These are phyloP conservation scores for Rhododendron griersonianum DNA, from an alignment of 148 eudicot genomes.

Conservation along the genomic window DNA sequence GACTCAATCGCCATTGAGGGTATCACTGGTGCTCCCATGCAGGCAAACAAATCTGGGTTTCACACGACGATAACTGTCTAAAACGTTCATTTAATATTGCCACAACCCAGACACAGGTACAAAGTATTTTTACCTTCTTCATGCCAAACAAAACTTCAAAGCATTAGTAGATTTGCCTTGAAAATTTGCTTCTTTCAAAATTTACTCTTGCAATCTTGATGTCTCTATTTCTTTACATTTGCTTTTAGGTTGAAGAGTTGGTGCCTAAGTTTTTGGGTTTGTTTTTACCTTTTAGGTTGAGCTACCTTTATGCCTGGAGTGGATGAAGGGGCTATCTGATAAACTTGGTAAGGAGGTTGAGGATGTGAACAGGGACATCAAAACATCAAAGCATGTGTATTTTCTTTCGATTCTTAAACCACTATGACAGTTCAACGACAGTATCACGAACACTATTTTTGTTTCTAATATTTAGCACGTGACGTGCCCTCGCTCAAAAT, in stretches of 20 bases:
- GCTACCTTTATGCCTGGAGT: conserved; percentile 91
- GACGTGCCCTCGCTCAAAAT: too few relatives aligned
- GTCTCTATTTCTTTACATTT: background rate
- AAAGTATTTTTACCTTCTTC: background rate
- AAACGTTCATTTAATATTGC: conserved; percentile 92
- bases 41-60: conserved; percentile 78
- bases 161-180: background rate
- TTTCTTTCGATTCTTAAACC: too few relatives aligned
- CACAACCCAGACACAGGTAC: conserved; percentile 79
- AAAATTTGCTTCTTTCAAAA: background rate
- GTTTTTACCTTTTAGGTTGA: conserved; percentile 53
- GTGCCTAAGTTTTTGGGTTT: background rate
- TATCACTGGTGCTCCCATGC: conserved; percentile 36
- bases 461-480: too few relatives aligned
- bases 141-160: background rate
- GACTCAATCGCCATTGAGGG: conserved; percentile 51
- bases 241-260: background rate
- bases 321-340: conserved; percentile 94
- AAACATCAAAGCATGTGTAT: conserved; percentile 29
- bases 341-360: conserved; percentile 97
- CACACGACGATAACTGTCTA: conserved; percentile 76
- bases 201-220: background rate
- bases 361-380: conserved; percentile 74
- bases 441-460: too few relatives aligned
- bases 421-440: too few relatives aligned